Conservation (phyloP, 1,139 yeast species). For the Candida sp. region DNA sequence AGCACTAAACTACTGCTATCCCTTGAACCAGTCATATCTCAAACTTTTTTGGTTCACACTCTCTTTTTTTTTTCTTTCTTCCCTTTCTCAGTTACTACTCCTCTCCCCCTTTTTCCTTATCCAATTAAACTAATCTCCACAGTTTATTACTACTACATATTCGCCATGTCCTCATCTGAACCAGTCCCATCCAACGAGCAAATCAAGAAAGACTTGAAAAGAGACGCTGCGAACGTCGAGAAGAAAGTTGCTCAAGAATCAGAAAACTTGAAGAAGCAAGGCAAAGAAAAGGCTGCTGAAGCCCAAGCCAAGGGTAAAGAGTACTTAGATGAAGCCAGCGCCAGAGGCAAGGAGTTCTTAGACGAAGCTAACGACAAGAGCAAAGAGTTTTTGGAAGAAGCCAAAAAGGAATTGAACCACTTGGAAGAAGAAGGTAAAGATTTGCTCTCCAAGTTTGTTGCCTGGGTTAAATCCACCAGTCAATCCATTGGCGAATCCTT, state of each 20-base stretch:
- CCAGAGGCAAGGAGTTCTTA: constrained; percentile 18
- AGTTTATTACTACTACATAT: background rate
- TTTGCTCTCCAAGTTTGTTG: constrained; percentile 21
- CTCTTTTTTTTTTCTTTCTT: background rate
- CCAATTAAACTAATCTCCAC: background rate
- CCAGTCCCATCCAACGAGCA: constrained; percentile 26
- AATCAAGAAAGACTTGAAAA: constrained; percentile 30
- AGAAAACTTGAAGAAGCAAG: constrained; percentile 18
- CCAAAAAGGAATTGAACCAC: constrained; percentile 26
- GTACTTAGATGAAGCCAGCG: constrained; percentile 7
- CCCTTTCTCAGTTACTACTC: background rate
- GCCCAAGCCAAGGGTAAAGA: constrained; percentile 11
- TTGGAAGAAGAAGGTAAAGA: constrained; percentile 30
- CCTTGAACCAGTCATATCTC: background rate
- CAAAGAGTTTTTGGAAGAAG: constrained; percentile 16
- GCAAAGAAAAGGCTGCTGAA: constrained; percentile 13
- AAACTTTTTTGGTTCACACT: background rate
- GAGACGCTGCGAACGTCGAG: constrained; percentile 23
- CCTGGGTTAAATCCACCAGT: constrained; percentile 8
- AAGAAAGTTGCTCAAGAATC: constrained; percentile 23
- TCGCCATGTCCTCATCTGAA: constrained; percentile 1
- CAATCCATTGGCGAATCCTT: constrained; percentile 13
- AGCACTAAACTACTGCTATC: background rate
- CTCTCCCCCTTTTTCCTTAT: background rate
- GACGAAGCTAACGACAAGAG: constrained; percentile 15